These are phyloP conservation scores for Boletus pseudopeckii DNA, from an alignment of 768 basidiomycete species.

Conservation along the genomic window DNA sequence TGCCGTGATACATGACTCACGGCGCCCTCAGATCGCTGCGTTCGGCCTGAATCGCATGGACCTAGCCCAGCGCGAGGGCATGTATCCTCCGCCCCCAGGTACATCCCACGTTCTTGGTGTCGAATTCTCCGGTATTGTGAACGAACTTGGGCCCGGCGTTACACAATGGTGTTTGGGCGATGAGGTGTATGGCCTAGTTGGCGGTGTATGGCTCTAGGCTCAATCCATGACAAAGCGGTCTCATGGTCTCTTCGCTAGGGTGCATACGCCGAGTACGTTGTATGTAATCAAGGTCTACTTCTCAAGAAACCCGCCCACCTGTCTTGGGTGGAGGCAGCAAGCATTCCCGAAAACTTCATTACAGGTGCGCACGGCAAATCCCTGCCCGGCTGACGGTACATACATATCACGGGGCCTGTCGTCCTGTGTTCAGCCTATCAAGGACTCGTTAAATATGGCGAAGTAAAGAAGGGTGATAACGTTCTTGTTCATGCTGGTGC, in stretches of 20 bases:
- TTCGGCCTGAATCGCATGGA: conserved; percentile 94
- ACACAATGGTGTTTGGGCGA: conserved; percentile 59
- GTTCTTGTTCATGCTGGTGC: conserved; percentile 91
- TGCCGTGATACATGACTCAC: not conserved
- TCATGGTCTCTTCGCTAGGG: conserved; percentile 47
- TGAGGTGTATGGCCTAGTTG: conserved; percentile 75
- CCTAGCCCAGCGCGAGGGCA: conserved; percentile 63
- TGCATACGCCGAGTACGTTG: conserved; percentile 87
- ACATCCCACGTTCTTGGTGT: conserved; percentile 77
- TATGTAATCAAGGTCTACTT: conserved; percentile 60
- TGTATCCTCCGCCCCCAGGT: conserved; percentile 78
- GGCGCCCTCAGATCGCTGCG: conserved; percentile 54
- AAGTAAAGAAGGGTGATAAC: conserved; percentile 64
- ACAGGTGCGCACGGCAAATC: conserved; percentile 55
- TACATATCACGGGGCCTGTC: not conserved
- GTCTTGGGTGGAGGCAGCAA: conserved; percentile 81
- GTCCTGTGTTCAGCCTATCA: conserved; percentile 47
- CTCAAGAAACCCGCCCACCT: conserved; percentile 71
- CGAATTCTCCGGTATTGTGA: conserved; percentile 75
- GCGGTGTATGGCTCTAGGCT: conserved; percentile 57
- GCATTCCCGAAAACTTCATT: conserved; percentile 83
- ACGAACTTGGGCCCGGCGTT: conserved; percentile 48
- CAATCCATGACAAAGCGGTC: not conserved
- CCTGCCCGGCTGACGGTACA: conserved; percentile 3
- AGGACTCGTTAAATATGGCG: conserved; percentile 62